Percentiles rank a stretch among this genome's conserved stretches.
phyloP scores from a whole-genome alignment of 805 yeast genomes.

The Saturnispora besseyi region DNA sequence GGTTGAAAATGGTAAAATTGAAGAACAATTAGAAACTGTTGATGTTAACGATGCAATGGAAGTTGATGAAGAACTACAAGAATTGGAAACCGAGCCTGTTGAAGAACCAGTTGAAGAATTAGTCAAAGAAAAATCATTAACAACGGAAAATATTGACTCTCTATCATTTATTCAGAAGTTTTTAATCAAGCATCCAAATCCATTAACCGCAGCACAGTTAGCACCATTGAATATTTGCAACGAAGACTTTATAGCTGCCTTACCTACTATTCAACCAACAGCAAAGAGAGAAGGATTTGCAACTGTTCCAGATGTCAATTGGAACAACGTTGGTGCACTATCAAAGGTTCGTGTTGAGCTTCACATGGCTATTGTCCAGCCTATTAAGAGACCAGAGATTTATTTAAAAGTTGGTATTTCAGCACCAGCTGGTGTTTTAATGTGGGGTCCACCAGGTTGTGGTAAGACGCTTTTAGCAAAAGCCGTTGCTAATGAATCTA shows the following conservation, averaged over 20 bases:
- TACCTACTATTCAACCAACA: slow-evolving; percentile 93
- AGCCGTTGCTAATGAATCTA: slow-evolving; percentile 95
- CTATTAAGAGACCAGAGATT: slow-evolving; percentile 85
- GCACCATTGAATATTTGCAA: slow-evolving; percentile 66
- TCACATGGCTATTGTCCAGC: slow-evolving; percentile 97
- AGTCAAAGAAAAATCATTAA: background rate
- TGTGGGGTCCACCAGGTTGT: slow-evolving; percentile 99
- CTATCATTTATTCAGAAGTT: slow-evolving; percentile 65
- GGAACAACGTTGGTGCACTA: slow-evolving; percentile 93
- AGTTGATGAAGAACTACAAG: slow-evolving; percentile 12
- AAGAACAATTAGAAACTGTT: slow-evolving; percentile 7
- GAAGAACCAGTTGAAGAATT: background rate
- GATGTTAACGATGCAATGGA: slow-evolving; percentile 7
- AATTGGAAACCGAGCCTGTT: slow-evolving; percentile 13
- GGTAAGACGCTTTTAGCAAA: slow-evolving; percentile 95
- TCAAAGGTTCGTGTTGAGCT: slow-evolving; percentile 73
- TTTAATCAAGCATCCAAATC: slow-evolving; percentile 64
- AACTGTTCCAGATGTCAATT: slow-evolving; percentile 93
- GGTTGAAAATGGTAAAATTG: slow-evolving; percentile 7
- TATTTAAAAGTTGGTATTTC: slow-evolving; percentile 86
- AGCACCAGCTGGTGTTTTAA: slow-evolving; percentile 92
- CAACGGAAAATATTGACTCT: slow-evolving; percentile 5
- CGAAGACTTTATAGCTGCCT: slow-evolving; percentile 73
- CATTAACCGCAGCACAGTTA: slow-evolving; percentile 67
- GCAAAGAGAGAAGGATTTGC: slow-evolving; percentile 98